A percentile compares a stretch with the other conserved stretches of the same genome.
Evolutionary conservation across 1,284 basidiomycete species (phyloP).

Genomic region (Abortiporus biennis): DNA sequence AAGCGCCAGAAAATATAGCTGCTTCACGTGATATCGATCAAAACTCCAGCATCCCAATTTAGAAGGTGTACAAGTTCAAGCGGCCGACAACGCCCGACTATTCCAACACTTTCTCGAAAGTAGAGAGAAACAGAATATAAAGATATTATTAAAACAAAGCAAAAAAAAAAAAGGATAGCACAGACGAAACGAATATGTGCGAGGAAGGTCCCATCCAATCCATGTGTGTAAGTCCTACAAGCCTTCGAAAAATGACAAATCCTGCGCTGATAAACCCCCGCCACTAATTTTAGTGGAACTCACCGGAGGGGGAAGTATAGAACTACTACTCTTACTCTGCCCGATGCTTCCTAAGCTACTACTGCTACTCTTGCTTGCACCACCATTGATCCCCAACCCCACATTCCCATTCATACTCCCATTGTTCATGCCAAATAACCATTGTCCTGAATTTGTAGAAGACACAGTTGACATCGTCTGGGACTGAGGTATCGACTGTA

Average conservation of each 20-base stretch:
- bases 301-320: no score
- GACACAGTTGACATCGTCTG: conserved; percentile 1
- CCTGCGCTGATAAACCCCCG: conserved; percentile 60
- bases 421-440: background rate
- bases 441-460: conserved; percentile 6
- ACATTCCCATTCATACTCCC: background rate
- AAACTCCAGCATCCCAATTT: no score
- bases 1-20: background rate
- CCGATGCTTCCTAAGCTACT: background rate
- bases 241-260: conserved; percentile 72
- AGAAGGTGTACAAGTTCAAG: no score
- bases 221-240: no score
- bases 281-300: no score
- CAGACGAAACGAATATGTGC: background rate
- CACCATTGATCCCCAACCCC: background rate
- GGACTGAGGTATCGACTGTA: background rate
- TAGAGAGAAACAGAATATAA: no score
- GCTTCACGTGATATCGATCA: no score
- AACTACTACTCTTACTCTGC: no score
- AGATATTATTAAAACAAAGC: no score
- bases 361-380: conserved; percentile 1
- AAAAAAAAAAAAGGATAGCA: background rate
- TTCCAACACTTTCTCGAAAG: no score
- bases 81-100: no score
- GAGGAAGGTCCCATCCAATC: background rate